Evolutionary conservation across 768 basidiomycete species (phyloP).

Genomic region (Mycena albidolilacea): DNA sequence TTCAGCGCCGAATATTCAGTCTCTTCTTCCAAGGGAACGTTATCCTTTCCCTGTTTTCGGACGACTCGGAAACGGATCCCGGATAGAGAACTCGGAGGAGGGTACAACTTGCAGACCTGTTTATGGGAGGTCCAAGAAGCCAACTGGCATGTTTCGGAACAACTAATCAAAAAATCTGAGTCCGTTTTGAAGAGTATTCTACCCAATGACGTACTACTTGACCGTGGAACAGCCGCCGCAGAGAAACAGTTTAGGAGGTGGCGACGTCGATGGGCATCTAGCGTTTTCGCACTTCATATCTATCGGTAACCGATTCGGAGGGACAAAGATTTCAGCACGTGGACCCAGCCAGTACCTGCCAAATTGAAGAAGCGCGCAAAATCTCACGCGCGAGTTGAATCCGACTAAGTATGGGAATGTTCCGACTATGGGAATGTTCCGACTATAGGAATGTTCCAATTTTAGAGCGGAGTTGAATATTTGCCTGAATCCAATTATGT

Average conservation of each 20-base stretch:
- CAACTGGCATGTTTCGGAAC: constrained; percentile 8
- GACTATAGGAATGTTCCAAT: too few relatives aligned
- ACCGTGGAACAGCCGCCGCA: constrained; percentile 12
- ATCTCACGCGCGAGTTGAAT: too few relatives aligned
- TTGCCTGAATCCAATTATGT: not conserved
- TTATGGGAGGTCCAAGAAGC: constrained; percentile 13
- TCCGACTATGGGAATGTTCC: too few relatives aligned
- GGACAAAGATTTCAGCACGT: too few relatives aligned
- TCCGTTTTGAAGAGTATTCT: not conserved
- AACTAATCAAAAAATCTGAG: not conserved
- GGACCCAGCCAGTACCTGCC: too few relatives aligned
- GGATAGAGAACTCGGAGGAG: not conserved
- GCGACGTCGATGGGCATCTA: not conserved
- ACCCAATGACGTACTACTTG: not conserved
- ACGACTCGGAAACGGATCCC: constrained; percentile 11
- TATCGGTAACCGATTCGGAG: not conserved
- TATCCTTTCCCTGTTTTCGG: not conserved
- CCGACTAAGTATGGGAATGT: too few relatives aligned
- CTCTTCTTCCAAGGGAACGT: not conserved
- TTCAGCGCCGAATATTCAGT: constrained; percentile 2
- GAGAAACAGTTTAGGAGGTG: not conserved
- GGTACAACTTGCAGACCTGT: constrained; percentile 10
- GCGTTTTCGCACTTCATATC: constrained; percentile 2
- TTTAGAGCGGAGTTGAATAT: too few relatives aligned
- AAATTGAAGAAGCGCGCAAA: too few relatives aligned